Conservation (phyloP, 2,329 filamentous ascomycete species). For the Apiospora malaysiana region DNA sequence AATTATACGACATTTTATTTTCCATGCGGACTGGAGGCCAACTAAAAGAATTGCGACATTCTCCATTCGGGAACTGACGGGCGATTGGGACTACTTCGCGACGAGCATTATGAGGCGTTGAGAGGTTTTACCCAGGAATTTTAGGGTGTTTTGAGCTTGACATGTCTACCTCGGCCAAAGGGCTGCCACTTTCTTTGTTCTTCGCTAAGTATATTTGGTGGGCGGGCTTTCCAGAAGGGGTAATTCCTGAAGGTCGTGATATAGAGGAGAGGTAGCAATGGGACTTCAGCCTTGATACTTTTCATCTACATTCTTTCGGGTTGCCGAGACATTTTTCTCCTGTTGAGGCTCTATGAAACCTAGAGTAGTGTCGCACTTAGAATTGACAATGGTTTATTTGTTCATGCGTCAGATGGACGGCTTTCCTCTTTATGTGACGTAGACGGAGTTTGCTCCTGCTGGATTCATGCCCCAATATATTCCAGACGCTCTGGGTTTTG, state of each 20-base stretch:
- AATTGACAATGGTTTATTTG: neutral
- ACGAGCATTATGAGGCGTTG: conserved; percentile 6
- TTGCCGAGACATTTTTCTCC: neutral
- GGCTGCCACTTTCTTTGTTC: neutral
- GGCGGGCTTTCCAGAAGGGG: neutral
- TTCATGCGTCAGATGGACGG: neutral
- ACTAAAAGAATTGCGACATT: neutral
- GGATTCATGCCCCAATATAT: neutral
- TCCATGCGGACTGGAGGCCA: neutral
- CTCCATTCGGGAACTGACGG: neutral
- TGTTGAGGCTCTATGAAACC: neutral
- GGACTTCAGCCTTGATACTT: neutral
- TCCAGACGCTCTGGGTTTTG: neutral
- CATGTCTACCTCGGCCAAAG: neutral
- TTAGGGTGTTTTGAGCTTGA: conserved; percentile 1
- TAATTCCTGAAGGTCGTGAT: neutral
- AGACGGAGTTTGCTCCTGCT: neutral
- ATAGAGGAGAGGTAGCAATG: conserved; percentile 9
- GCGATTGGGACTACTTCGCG: neutral
- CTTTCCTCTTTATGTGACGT: neutral
- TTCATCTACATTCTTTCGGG: neutral
- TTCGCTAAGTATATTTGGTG: neutral
- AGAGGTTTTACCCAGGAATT: neutral
- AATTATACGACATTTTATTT: conserved; percentile 24
- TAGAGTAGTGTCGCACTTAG: neutral